Conservation (phyloP, 1,139 yeast species). For the Blastobotrys apis region DNA sequence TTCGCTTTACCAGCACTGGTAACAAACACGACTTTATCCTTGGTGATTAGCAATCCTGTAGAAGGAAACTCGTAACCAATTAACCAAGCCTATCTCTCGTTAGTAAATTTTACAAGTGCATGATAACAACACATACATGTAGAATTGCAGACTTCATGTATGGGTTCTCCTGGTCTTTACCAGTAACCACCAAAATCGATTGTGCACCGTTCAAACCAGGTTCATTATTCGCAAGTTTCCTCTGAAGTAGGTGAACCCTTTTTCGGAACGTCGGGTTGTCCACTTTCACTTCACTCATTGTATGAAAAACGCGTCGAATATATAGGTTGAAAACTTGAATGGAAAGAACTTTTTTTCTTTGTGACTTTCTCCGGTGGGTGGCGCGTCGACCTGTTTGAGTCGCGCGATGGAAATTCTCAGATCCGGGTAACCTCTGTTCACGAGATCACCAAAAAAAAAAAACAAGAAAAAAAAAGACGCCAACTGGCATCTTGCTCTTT, state of each 20-base stretch:
- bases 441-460: too few relatives aligned
- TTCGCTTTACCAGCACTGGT: conserved; percentile 89
- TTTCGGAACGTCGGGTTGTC: conserved; percentile 44
- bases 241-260: conserved; percentile 43
- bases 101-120: conserved; percentile 1
- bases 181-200: conserved; percentile 65
- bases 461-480: not conserved
- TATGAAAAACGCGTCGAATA: too few relatives aligned
- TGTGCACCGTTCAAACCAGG: conserved; percentile 47
- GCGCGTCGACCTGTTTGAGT: not conserved
- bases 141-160: conserved; percentile 84
- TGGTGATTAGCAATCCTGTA: conserved; percentile 66
- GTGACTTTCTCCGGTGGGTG: not conserved
- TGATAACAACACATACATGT: conserved; percentile 40
- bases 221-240: conserved; percentile 36
- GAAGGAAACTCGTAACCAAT: conserved; percentile 95
- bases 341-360: not conserved
- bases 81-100: conserved; percentile 58
- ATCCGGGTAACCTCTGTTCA: too few relatives aligned
- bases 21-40: conserved; percentile 57
- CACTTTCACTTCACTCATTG: conserved; percentile 31
- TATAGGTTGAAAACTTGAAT: not conserved
- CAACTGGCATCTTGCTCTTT: not conserved
- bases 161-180: conserved; percentile 86
- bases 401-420: not conserved